These are phyloP conservation scores for Carallia brachiata DNA, from an alignment of 345 rosid genomes.

Conservation along the genomic window DNA sequence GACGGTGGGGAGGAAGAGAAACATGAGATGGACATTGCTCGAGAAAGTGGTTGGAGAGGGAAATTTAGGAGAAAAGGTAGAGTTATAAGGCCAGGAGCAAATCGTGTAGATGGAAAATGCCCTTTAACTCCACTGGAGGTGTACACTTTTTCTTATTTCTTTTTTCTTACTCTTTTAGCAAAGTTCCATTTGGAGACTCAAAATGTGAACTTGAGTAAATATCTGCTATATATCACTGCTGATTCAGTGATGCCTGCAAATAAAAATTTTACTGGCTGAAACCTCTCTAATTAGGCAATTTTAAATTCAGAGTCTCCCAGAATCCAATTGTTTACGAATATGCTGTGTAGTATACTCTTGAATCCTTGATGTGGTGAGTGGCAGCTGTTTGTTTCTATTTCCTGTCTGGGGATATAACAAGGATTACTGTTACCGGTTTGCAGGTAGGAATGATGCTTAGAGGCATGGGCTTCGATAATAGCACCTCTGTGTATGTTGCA, in stretches of 20 bases:
- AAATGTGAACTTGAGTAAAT: no score
- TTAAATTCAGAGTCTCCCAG: neutral
- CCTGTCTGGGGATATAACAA: neutral
- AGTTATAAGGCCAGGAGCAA: constrained; percentile 84
- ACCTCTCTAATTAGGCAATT: neutral
- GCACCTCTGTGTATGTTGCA: constrained; percentile 72
- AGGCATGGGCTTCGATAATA: constrained; percentile 92
- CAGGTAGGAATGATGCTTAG: constrained; percentile 99
- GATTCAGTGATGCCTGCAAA: neutral
- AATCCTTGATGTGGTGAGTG: neutral
- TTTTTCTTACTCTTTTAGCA: neutral
- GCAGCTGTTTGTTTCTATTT: neutral
- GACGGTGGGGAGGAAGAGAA: constrained; percentile 91
- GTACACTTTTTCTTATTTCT: neutral
- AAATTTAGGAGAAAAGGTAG: constrained; percentile 90
- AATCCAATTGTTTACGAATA: no score
- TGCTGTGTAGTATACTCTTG: neutral
- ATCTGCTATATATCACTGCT: no score
- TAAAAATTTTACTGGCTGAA: neutral
- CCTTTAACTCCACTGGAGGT: constrained; percentile 96
- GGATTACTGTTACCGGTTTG: constrained; percentile 12
- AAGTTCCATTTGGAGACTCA: neutral
- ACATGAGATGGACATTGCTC: constrained; percentile 84
- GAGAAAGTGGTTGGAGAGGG: constrained; percentile 97
- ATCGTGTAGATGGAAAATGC: constrained; percentile 91